Conservation (phyloP, 1,139 yeast genomes). For the Candida frijolesensis region DNA sequence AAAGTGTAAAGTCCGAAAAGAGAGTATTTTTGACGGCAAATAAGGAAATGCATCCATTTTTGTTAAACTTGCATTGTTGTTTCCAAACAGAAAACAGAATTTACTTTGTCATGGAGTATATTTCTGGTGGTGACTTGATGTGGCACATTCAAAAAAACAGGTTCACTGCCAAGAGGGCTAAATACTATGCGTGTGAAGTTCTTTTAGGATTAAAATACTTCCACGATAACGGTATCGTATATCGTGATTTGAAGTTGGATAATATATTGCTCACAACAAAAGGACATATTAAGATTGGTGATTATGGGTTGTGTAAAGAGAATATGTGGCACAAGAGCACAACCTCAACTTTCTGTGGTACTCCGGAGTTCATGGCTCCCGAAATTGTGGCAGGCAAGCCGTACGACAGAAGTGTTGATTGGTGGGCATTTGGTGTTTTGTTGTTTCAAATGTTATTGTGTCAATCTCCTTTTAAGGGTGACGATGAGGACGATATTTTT, state of each 20-base stretch:
- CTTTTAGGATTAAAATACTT: slow-evolving; percentile 85
- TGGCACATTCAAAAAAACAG: slow-evolving; percentile 97
- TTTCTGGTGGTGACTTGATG: slow-evolving; percentile 98
- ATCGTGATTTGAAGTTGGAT: slow-evolving; percentile 94
- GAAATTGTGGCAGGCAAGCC: slow-evolving; percentile 92
- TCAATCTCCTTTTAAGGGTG: slow-evolving; percentile 97
- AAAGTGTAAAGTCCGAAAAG: slow-evolving; percentile 91
- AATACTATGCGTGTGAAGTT: slow-evolving; percentile 96
- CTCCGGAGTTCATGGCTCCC: slow-evolving; percentile 99
- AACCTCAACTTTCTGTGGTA: slow-evolving; percentile 97
- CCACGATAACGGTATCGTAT: slow-evolving; percentile 94
- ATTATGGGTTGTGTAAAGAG: slow-evolving; percentile 95
- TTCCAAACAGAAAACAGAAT: slow-evolving; percentile 97
- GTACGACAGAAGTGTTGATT: slow-evolving; percentile 92
- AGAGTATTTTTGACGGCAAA: slow-evolving; percentile 90
- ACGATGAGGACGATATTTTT: slow-evolving; percentile 96
- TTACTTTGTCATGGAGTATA: slow-evolving; percentile 97
- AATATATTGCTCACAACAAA: slow-evolving; percentile 83
- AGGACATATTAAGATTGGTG: slow-evolving; percentile 97
- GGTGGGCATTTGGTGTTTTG: slow-evolving; percentile 99
- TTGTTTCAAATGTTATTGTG: slow-evolving; percentile 95
- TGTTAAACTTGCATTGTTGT: slow-evolving; percentile 88
- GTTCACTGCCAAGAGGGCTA: slow-evolving; percentile 88
- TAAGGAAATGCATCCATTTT: slow-evolving; percentile 87
- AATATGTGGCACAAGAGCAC: slow-evolving; percentile 91